These are phyloP conservation scores for Colletotrichum truncatum DNA, from an alignment of 2,329 filamentous ascomycete species.

Conservation along the genomic window DNA sequence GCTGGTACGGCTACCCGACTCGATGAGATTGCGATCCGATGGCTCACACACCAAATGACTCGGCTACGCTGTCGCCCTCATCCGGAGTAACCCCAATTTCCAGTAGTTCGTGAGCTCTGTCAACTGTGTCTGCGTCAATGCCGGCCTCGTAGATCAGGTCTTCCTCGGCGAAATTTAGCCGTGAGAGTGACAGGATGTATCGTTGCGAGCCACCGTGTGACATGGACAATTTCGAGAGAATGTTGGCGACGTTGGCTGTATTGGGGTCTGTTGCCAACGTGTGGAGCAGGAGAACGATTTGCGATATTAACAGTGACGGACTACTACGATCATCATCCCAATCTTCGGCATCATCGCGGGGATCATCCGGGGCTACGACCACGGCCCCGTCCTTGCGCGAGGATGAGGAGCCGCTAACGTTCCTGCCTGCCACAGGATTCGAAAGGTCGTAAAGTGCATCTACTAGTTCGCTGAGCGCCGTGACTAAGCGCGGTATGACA, in stretches of 20 bases:
- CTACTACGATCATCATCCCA: conserved; percentile 17
- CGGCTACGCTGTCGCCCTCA: conserved; percentile 57
- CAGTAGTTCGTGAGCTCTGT: conserved; percentile 83
- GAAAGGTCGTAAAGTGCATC: conserved; percentile 73
- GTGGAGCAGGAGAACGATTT: conserved; percentile 60
- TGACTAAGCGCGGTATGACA: conserved; percentile 78
- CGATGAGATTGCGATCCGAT: background rate
- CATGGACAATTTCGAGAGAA: conserved; percentile 75
- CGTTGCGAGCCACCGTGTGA: conserved; percentile 81
- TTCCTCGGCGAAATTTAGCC: conserved; percentile 86
- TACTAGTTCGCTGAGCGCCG: conserved; percentile 70
- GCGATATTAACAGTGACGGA: conserved; percentile 57
- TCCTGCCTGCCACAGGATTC: conserved; percentile 5
- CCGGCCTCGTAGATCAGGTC: conserved; percentile 79
- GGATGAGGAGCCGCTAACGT: background rate
- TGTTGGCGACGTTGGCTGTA: conserved; percentile 61
- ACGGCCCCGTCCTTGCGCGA: conserved; percentile 16
- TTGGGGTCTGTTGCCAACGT: conserved; percentile 58
- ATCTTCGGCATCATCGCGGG: conserved; percentile 11
- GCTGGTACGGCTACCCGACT: background rate
- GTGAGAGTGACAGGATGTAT: conserved; percentile 81
- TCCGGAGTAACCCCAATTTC: conserved; percentile 85
- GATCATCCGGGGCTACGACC: conserved; percentile 18
- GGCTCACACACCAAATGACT: conserved; percentile 49
- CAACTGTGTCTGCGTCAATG: conserved; percentile 80